Percentiles rank a stretch among this genome's conserved stretches.
Evolutionary conservation across 371 early-diverging fungal species (phyloP).

Genomic region (Lichtheimia corymbifera): DNA sequence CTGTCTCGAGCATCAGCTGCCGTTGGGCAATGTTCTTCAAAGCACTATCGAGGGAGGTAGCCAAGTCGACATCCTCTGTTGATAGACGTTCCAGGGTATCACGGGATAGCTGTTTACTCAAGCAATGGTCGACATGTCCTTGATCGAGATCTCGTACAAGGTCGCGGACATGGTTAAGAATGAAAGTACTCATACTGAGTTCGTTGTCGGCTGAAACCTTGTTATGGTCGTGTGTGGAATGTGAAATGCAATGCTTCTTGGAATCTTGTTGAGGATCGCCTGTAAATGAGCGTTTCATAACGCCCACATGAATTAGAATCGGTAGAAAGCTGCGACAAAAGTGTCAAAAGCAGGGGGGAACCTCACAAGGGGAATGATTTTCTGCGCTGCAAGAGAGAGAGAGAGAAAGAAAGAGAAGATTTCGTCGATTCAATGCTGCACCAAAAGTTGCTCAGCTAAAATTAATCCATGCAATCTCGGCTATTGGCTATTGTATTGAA

Average conservation of each 20-base stretch:
- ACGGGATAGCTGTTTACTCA: constrained; percentile 22
- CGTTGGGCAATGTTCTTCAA: constrained; percentile 41
- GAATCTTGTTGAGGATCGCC: constrained; percentile 14
- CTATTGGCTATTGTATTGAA: too few relatives aligned
- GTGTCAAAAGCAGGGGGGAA: not conserved
- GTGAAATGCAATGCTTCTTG: constrained; percentile 10
- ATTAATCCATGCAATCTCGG: too few relatives aligned
- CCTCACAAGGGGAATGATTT: not conserved
- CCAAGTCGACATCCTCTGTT: constrained; percentile 17
- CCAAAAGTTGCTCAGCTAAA: too few relatives aligned
- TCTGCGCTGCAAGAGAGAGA: too few relatives aligned
- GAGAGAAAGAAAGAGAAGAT: too few relatives aligned
- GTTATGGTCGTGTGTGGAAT: constrained; percentile 2
- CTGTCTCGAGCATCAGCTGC: constrained; percentile 40
- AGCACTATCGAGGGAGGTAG: constrained; percentile 24
- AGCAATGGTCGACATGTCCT: constrained; percentile 41
- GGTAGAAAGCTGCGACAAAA: not conserved
- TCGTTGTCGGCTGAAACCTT: constrained; percentile 6
- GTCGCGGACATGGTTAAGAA: constrained; percentile 31
- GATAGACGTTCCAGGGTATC: constrained; percentile 14
- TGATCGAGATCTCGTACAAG: constrained; percentile 40
- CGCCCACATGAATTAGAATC: constrained; percentile 4
- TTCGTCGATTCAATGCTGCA: too few relatives aligned
- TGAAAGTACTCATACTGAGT: constrained; percentile 19
- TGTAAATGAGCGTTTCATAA: constrained; percentile 33